phyloP scores from a whole-genome alignment of 2,329 filamentous ascomycete species.

The Sporothrix mexicana region DNA sequence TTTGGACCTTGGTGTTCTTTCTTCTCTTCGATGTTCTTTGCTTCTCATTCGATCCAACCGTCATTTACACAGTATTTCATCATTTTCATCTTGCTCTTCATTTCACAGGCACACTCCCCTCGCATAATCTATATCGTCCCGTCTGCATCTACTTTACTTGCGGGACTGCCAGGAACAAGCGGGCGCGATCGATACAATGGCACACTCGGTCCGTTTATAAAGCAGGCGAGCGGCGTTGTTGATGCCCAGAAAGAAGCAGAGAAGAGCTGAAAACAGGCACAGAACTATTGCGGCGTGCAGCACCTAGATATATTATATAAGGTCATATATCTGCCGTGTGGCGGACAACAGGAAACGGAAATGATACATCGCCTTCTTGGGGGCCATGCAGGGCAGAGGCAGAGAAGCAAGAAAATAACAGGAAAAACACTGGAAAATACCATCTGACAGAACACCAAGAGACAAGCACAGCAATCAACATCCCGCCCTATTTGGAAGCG shows the following conservation, averaged over 20 bases:
- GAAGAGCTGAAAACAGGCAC: neutral
- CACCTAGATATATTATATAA: conserved; percentile 9
- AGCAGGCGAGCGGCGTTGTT: neutral
- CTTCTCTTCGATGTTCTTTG: neutral
- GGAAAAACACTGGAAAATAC: too few relatives aligned
- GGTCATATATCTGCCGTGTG: conserved; percentile 14
- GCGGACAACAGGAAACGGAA: conserved; percentile 28
- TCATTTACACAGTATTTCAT: neutral
- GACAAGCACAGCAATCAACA: neutral
- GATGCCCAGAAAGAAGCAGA: neutral
- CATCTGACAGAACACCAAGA: neutral
- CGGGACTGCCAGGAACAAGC: conserved; percentile 5
- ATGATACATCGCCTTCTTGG: neutral
- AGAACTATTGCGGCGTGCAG: neutral
- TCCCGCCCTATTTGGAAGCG: conserved; percentile 7
- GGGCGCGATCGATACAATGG: neutral
- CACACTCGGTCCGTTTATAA: conserved; percentile 25
- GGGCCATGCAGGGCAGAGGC: conserved; percentile 3
- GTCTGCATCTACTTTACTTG: conserved; percentile 10
- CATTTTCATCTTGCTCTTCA: neutral
- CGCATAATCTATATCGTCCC: neutral
- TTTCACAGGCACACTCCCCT: neutral
- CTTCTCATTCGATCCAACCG: too few relatives aligned
- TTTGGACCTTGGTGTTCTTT: neutral
- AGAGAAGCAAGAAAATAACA: too few relatives aligned